Conservation (phyloP, 352 stramenopile genomes). For the Pythium pectinolyticum region DNA sequence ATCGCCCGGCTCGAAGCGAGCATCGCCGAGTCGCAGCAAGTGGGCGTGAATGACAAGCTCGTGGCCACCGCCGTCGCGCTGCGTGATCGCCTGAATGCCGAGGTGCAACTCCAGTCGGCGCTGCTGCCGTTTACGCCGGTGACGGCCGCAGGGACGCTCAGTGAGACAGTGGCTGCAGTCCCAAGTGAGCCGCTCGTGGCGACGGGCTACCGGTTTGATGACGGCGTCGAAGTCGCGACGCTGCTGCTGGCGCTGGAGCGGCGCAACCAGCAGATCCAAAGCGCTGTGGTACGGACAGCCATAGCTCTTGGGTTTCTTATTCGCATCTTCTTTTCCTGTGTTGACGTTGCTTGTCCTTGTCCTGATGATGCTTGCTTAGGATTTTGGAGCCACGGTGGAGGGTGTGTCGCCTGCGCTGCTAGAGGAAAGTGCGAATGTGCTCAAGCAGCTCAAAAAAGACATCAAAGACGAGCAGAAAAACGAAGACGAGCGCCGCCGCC, state of each 20-base stretch:
- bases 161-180: too few relatives aligned
- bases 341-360: background rate
- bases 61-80: conserved; percentile 41
- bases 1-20: conserved; percentile 69
- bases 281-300: conserved; percentile 40
- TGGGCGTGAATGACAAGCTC: conserved; percentile 60
- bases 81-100: conserved; percentile 59
- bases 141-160: conserved; percentile 14
- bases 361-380: conserved; percentile 23
- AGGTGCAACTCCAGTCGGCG: conserved; percentile 64
- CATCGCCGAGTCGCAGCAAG: conserved; percentile 48
- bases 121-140: conserved; percentile 47
- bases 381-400: conserved; percentile 43
- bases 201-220: conserved; percentile 48
- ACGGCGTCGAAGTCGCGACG: conserved; percentile 46
- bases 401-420: conserved; percentile 53
- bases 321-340: background rate
- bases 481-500: conserved; percentile 70
- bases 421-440: conserved; percentile 50
- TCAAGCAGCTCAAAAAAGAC: conserved; percentile 85
- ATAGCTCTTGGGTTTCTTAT: too few relatives aligned
- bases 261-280: conserved; percentile 51
- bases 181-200: too few relatives aligned
- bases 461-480: conserved; percentile 76
- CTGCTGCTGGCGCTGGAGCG: conserved; percentile 69